phyloP scores from a whole-genome alignment of 2,329 filamentous ascomycete species.

The Elsinoe australis region DNA sequence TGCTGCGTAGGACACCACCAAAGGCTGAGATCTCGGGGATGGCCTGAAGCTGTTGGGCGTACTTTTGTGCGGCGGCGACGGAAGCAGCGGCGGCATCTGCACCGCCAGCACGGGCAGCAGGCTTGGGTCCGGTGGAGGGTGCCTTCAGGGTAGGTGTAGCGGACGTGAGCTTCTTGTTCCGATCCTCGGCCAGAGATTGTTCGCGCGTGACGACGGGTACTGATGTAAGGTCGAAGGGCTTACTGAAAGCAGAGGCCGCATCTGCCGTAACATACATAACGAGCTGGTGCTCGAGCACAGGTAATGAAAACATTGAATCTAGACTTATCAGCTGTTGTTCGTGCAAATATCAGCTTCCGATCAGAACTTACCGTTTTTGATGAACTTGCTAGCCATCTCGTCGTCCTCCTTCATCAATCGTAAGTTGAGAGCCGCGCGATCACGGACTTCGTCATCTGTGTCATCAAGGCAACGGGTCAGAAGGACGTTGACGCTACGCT shows the following conservation, averaged over 20 bases:
- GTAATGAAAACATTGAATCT: slow-evolving; percentile 94
- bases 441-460: slow-evolving; percentile 93
- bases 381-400: slow-evolving; percentile 75
- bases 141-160: slow-evolving; percentile 91
- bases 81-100: slow-evolving; percentile 64
- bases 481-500: slow-evolving; percentile 87
- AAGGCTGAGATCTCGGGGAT: slow-evolving; percentile 90
- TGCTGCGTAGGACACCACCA: slow-evolving; percentile 87
- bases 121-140: slow-evolving; percentile 73
- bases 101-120: slow-evolving; percentile 62
- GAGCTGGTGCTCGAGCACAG: slow-evolving; percentile 91
- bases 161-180: slow-evolving; percentile 93
- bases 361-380: slow-evolving; percentile 69
- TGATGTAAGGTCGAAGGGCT: slow-evolving; percentile 81
- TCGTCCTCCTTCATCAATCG: slow-evolving; percentile 79
- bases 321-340: slow-evolving; percentile 23
- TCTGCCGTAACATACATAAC: slow-evolving; percentile 95
- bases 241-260: slow-evolving; percentile 74
- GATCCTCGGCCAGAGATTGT: slow-evolving; percentile 90
- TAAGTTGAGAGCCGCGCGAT: slow-evolving; percentile 87
- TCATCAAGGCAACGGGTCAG: slow-evolving; percentile 92
- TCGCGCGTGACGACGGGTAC: slow-evolving; percentile 92
- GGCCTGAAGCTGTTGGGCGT: slow-evolving; percentile 75
- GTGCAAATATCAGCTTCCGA: background rate
- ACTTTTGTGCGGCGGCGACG: slow-evolving; percentile 75